Base-by-base conservation (phyloP, 2,329 filamentous ascomycete species). In the Sclerotinia subarctica region DNA sequence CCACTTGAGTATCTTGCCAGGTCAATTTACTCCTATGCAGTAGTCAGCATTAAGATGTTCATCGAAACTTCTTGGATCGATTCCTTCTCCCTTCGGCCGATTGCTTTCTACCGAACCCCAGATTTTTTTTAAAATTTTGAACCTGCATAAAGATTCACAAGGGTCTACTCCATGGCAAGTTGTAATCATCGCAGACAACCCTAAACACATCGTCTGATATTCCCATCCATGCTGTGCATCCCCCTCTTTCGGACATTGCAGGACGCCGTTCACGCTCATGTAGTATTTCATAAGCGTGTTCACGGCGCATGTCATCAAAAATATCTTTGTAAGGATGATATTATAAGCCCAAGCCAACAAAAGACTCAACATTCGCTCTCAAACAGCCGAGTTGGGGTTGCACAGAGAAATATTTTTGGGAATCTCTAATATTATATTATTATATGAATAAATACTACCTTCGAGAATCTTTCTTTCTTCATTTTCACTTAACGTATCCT, bases 31-130 rank as follows among this genome's bases (percentile, higher is more conserved):
- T 46, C 49, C 11, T 21, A n/a, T 54, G 26, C 38, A 44, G 54
- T 42, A 51, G 21, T 35, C 26, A 47, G 46, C 56, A 47, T 63
- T 62, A 26, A 42, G 7, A 35, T 63, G 53, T 62, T 13, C 35
- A 32, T 62, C 51, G 35, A 32, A 21, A 62, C 17, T 53, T 52
- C 38, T 35, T 24, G 15, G 54, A 32, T 52, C 47, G 10, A 51
- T 60, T 44, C 7, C 24, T 62, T 44, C 65, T 63, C 65, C 65
- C 52, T 67, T 67, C 26, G 56, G 65, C 65, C 71, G 74, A 73
- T 71, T 73, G 72, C 69, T 62, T 69, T 67, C 68, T 72, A 69
- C 72, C 72, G 71, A 74, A 74, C 74, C 74, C 73, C 73, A 74
- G 74, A 73, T 76, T 73, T 66, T 70, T 57, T 32, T 42, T 42